Conservation (phyloP, 208 protist species). For the Plasmodiophora brassicae region DNA sequence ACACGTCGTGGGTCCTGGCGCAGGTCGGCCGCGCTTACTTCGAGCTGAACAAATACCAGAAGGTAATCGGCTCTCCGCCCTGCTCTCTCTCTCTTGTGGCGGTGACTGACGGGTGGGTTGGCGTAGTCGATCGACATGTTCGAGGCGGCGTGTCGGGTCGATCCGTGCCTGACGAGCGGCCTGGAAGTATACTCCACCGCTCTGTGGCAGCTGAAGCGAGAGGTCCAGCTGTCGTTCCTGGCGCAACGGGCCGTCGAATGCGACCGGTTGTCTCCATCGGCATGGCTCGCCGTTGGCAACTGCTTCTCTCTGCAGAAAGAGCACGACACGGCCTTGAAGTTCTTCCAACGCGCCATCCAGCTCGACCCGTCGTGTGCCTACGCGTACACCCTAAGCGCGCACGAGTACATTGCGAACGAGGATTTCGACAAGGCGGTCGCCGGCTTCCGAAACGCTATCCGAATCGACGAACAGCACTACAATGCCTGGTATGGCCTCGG, state of each 20-base stretch:
- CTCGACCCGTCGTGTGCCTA: constrained; percentile 76
- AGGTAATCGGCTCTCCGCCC: constrained; percentile 15
- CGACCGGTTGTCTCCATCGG: constrained; percentile 66
- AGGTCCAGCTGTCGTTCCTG: constrained; percentile 70
- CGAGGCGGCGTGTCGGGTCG: constrained; percentile 46
- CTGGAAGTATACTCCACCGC: constrained; percentile 82
- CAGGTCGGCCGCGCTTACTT: constrained; percentile 57
- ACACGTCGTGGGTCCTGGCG: constrained; percentile 59
- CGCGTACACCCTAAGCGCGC: constrained; percentile 81
- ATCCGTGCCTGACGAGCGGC: constrained; percentile 55
- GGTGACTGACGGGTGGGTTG: background rate
- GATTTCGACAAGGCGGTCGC: constrained; percentile 77
- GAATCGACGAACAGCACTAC: constrained; percentile 79
- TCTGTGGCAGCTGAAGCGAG: constrained; percentile 84
- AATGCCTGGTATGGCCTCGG: constrained; percentile 92
- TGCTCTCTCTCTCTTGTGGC: background rate
- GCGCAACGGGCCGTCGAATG: constrained; percentile 78
- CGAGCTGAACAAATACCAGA: constrained; percentile 58
- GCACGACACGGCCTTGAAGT: constrained; percentile 79
- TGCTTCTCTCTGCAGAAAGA: constrained; percentile 85
- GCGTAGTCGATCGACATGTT: constrained; percentile 64
- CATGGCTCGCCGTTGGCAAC: constrained; percentile 83
- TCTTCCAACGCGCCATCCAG: constrained; percentile 81
- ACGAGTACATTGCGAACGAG: constrained; percentile 85
- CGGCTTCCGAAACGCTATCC: constrained; percentile 79